A percentile compares a stretch with the other conserved stretches of the same genome.
Conservation (phyloP, 257 asterid species). For the Solanum pennellii region DNA sequence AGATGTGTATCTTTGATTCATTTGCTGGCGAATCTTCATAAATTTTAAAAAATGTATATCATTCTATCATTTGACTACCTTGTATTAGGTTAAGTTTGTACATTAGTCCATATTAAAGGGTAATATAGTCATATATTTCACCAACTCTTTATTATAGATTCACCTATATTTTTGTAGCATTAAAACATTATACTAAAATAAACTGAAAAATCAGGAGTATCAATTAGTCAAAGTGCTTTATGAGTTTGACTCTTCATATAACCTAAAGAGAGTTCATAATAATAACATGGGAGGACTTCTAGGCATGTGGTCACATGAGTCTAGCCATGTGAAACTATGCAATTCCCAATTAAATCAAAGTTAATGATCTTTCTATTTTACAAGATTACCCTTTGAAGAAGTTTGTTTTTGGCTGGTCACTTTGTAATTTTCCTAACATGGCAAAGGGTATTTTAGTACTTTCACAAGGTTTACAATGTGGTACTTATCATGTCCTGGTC, state of each 20-base stretch:
- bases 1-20: background rate
- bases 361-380: background rate
- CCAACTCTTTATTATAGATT: background rate
- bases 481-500: slow-evolving; percentile 18
- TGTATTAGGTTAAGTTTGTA: background rate
- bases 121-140: background rate
- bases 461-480: slow-evolving; percentile 7
- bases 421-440: background rate
- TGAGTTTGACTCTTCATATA: slow-evolving; percentile 9
- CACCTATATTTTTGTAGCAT: background rate
- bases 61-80: background rate
- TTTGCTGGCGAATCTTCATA: background rate
- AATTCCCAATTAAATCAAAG: slow-evolving; percentile 28
- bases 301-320: slow-evolving; percentile 69
- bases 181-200: background rate
- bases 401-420: background rate
- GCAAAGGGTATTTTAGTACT: slow-evolving; percentile 30
- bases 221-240: slow-evolving; percentile 21
- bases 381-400: slow-evolving; percentile 11
- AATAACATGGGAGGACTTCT: slow-evolving; percentile 44
- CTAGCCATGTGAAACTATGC: slow-evolving; percentile 51
- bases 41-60: background rate
- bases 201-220: background rate
- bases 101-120: background rate
- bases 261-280: slow-evolving; percentile 12